Base-by-base conservation (phyloP, 2,329 filamentous ascomycete species). In the Botrytis aclada region DNA sequence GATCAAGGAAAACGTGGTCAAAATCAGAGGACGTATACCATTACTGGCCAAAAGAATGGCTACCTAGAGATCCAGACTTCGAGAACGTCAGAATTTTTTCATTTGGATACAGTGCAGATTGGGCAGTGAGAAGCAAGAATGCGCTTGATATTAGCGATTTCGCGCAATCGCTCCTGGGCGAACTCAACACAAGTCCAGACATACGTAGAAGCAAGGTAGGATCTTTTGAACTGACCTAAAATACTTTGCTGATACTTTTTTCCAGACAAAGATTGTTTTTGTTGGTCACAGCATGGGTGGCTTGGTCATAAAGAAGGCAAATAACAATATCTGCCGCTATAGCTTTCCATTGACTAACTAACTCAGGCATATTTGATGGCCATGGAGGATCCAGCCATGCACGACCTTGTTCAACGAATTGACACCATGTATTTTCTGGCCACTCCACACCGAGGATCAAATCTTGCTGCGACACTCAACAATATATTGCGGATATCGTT, bases 361-460 rank as follows among this genome's bases (percentile, higher is more conserved):
- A 56, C 7, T 8, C 7, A 56, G 51, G 20, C 29, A 20, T 58
- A 58, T 10, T 32, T 58, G 10, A 0, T 58, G 54, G 54, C 29
- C 9, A 18, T 58, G 18, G 29, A 58, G 0, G 16, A 32, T 58
- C 16, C 29, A 0, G 1, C 54, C 5, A 58, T 58, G 54, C 54
- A 18, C 2, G 54, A 58, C 4, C 54, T 58, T 58, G 54, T 32
- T 1, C 14, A 32, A 29, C 54, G 54, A 32, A 75, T 83, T 7
- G 75, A 78, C 18, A 80, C 81, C 1, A 80, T 85, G 9, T 77
- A 82, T 70, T 85, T 84, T 72, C 77, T 85, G 1, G 80, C 80
- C 2, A 85, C 83, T 1, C 83, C 83, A 3, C 84, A 85, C 76
- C 79, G 81, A 29, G 83, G 83, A 45, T 80, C 82, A 9, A 77